Conservation (phyloP, 2,329 filamentous ascomycete genomes). For the Tolypocladium pustulatum region DNA sequence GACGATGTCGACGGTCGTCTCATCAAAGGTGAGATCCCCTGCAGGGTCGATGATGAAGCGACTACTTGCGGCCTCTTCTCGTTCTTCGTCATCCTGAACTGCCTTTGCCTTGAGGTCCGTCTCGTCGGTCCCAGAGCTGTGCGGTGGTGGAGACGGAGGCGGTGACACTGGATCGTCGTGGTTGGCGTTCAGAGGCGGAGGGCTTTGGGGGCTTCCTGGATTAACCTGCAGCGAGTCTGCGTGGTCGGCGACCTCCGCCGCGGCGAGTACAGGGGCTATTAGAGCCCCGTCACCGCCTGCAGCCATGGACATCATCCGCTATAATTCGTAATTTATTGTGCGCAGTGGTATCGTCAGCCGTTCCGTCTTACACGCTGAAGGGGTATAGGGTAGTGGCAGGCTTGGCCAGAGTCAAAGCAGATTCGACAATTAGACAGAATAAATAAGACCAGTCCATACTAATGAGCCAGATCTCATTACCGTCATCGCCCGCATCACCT, state of each 20-base stretch:
- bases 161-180: background rate
- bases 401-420: background rate
- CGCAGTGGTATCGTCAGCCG: background rate
- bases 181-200: conserved; percentile 5
- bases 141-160: background rate
- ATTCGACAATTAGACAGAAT: background rate
- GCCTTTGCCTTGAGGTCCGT: conserved; percentile 2
- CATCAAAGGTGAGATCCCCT: conserved; percentile 31
- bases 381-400: background rate
- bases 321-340: too few species aligned
- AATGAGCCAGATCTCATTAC: background rate
- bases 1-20: conserved; percentile 43
- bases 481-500: background rate
- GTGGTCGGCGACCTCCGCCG: conserved; percentile 9
- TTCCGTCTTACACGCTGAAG: background rate
- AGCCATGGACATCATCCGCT: conserved; percentile 6
- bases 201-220: conserved; percentile 14
- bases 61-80: background rate
- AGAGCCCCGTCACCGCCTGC: conserved; percentile 4
- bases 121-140: conserved; percentile 5
- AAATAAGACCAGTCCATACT: background rate
- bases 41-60: conserved; percentile 24
- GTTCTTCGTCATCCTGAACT: background rate
- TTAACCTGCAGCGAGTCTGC: conserved; percentile 16
- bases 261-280: conserved; percentile 1